These are phyloP conservation scores for Noccaea caerulescens DNA, from an alignment of 345 rosid species.

Conservation along the genomic window DNA sequence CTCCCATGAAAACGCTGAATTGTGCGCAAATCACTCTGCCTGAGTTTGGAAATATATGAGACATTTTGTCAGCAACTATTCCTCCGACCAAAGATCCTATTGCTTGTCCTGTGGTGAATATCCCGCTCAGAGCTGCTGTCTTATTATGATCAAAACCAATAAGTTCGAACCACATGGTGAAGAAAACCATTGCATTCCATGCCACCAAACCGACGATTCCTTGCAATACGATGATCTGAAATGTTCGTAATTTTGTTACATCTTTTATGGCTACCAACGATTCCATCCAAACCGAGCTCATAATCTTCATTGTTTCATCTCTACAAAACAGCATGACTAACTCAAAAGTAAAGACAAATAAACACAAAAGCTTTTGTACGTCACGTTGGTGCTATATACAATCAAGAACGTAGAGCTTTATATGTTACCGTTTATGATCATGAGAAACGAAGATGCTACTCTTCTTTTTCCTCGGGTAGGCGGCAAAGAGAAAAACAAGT, in stretches of 20 bases:
- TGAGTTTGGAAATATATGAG: constrained; percentile 60
- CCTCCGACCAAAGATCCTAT: constrained; percentile 76
- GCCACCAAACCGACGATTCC: constrained; percentile 78
- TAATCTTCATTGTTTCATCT: constrained; percentile 29
- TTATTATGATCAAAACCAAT: constrained; percentile 75
- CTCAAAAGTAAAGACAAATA: constrained; percentile 8
- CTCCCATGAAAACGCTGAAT: constrained; percentile 87
- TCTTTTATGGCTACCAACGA: constrained; percentile 75
- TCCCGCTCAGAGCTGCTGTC: constrained; percentile 66
- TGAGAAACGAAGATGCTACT: constrained; percentile 6
- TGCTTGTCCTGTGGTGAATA: constrained; percentile 76
- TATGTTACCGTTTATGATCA: constrained; percentile 32
- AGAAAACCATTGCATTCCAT: constrained; percentile 93
- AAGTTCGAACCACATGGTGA: constrained; percentile 91
- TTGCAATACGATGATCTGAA: constrained; percentile 82
- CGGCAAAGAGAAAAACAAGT: constrained; percentile 69
- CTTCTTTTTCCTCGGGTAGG: constrained; percentile 53
- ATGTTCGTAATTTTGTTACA: constrained; percentile 71
- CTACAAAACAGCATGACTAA: constrained; percentile 45
- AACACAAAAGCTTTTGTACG: not conserved
- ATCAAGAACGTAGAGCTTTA: not conserved
- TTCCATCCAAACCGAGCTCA: constrained; percentile 63
- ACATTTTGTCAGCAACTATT: constrained; percentile 68
- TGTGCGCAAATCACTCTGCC: constrained; percentile 92
- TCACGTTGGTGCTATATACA: not conserved